These are phyloP conservation scores for Dipteronia dyeriana DNA, from an alignment of 345 rosid genomes.

Conservation along the genomic window DNA sequence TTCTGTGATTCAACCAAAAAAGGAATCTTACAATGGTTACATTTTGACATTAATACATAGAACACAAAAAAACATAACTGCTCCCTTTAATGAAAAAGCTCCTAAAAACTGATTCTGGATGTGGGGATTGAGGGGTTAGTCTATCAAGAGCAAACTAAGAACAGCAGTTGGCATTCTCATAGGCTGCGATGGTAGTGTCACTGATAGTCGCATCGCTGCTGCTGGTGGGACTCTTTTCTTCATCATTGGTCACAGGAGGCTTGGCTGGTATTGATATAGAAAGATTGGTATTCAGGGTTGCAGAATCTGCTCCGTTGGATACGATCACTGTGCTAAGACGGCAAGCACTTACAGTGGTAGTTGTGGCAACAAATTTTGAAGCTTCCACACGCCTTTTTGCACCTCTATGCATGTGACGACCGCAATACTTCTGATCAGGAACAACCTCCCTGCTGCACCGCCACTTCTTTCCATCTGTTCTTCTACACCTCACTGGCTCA, in stretches of 20 bases:
- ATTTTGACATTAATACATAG: background rate
- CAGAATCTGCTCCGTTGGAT: constrained; percentile 13
- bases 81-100: background rate
- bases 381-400: constrained; percentile 32
- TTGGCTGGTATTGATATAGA: constrained; percentile 37
- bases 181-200: constrained; percentile 36
- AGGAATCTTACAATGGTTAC: background rate
- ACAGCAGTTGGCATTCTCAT: constrained; percentile 30
- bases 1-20: background rate
- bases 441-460: constrained; percentile 57
- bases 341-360: background rate
- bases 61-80: background rate
- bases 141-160: constrained; percentile 32
- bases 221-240: constrained; percentile 35
- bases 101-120: background rate
- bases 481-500: constrained; percentile 62
- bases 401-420: constrained; percentile 70
- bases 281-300: constrained; percentile 27
- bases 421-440: constrained; percentile 62
- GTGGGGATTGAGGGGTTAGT: background rate
- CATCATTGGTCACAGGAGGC: constrained; percentile 28
- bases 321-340: background rate
- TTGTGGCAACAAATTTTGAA: constrained; percentile 10
- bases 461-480: constrained; percentile 92
- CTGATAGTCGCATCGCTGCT: constrained; percentile 64